A percentile compares a stretch with the other conserved stretches of the same genome.
phyloP scores from a whole-genome alignment of 805 yeast genomes.

The Candida rishiriensis region DNA sequence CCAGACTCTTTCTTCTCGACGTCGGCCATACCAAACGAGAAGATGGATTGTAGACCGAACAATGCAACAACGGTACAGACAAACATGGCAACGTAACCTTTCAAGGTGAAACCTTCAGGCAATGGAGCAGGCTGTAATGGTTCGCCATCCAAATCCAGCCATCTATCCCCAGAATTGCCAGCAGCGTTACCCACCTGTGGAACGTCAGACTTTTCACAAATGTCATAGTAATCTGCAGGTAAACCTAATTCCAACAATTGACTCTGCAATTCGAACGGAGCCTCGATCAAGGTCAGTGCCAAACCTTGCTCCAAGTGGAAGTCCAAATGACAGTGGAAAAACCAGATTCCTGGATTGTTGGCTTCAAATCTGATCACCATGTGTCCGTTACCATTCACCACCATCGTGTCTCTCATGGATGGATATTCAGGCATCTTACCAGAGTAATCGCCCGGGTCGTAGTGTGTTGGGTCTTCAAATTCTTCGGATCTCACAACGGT shows the following conservation, averaged over 20 bases:
- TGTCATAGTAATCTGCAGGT: slow-evolving; percentile 44
- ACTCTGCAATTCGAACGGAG: slow-evolving; percentile 51
- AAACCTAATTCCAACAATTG: slow-evolving; percentile 28
- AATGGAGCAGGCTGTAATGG: slow-evolving; percentile 55
- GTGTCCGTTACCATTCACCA: slow-evolving; percentile 64
- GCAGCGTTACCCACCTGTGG: slow-evolving; percentile 67
- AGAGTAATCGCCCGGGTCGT: slow-evolving; percentile 37
- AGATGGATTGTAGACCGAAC: slow-evolving; percentile 56
- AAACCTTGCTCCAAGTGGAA: slow-evolving; percentile 84
- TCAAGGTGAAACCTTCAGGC: slow-evolving; percentile 66
- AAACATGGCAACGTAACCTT: slow-evolving; percentile 62
- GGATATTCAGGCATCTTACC: slow-evolving; percentile 54
- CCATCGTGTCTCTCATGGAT: slow-evolving; percentile 64
- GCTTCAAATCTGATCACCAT: slow-evolving; percentile 70
- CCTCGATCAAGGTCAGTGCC: slow-evolving; percentile 68
- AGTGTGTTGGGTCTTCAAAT: slow-evolving; percentile 56
- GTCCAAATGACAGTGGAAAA: slow-evolving; percentile 88
- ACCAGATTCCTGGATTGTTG: slow-evolving; percentile 91
- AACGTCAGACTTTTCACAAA: slow-evolving; percentile 44
- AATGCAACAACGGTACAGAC: slow-evolving; percentile 53
- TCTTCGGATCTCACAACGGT: slow-evolving; percentile 60
- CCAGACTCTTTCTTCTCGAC: slow-evolving; percentile 41
- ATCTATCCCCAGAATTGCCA: slow-evolving; percentile 44
- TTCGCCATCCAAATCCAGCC: slow-evolving; percentile 58
- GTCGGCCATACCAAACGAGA: slow-evolving; percentile 63